phyloP scores from a whole-genome alignment of 2,329 filamentous ascomycete species.

The Ophiostoma novo-ulmi region DNA sequence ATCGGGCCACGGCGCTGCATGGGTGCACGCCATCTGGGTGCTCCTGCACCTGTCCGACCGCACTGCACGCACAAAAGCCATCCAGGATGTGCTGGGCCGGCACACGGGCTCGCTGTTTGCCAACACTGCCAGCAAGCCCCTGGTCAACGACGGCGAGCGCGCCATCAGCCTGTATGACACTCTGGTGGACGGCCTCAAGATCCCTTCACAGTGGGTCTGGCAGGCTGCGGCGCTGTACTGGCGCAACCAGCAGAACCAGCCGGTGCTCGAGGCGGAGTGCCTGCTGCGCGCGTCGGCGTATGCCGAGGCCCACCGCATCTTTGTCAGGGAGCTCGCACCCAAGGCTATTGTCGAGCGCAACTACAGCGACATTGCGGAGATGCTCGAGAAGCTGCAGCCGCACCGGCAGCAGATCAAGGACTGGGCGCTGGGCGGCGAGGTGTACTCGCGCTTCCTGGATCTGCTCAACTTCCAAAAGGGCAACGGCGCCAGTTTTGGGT shows the following conservation, averaged over 20 bases:
- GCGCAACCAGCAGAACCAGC: slow-evolving; percentile 64
- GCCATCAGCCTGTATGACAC: slow-evolving; percentile 47
- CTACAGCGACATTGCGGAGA: slow-evolving; percentile 49
- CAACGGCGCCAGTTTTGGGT: slow-evolving; percentile 33
- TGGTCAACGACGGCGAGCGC: slow-evolving; percentile 32
- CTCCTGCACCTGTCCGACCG: slow-evolving; percentile 67
- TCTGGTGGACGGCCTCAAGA: slow-evolving; percentile 59
- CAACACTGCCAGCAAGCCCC: not conserved
- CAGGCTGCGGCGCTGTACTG: slow-evolving; percentile 80
- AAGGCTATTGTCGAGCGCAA: slow-evolving; percentile 76
- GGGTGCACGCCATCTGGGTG: slow-evolving; percentile 69
- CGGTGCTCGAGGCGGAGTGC: slow-evolving; percentile 67
- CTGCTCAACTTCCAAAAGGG: slow-evolving; percentile 43
- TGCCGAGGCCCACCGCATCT: slow-evolving; percentile 76
- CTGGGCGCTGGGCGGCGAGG: slow-evolving; percentile 74
- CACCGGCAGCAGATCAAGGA: slow-evolving; percentile 58
- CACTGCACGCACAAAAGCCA: slow-evolving; percentile 57
- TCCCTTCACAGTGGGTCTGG: slow-evolving; percentile 78
- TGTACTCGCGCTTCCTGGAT: slow-evolving; percentile 63
- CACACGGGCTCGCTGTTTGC: slow-evolving; percentile 62
- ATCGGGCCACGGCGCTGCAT: slow-evolving; percentile 54
- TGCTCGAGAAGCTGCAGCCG: slow-evolving; percentile 67
- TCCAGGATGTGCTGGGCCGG: slow-evolving; percentile 68
- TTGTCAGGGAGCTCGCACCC: slow-evolving; percentile 76
- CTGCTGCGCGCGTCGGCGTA: slow-evolving; percentile 73